phyloP scores from a whole-genome alignment of 805 yeast species.

The Middelhovenomyces tepae region DNA sequence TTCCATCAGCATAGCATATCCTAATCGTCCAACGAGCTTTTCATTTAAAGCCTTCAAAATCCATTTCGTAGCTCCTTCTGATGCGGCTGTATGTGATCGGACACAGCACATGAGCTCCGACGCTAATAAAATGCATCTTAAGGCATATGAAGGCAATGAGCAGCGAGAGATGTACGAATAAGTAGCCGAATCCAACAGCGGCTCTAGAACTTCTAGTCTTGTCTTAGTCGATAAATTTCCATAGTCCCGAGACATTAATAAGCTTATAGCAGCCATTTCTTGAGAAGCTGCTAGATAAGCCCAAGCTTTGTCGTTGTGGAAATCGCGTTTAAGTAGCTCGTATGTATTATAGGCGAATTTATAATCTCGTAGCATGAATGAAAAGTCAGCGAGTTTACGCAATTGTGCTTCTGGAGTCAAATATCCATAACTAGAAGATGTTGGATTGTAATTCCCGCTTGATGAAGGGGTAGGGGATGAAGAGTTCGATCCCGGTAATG shows the following conservation, averaged over 20 bases:
- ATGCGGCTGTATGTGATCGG: conserved; percentile 34
- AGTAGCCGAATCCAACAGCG: conserved; percentile 59
- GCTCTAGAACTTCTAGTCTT: conserved; percentile 46
- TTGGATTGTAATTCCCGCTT: conserved; percentile 36
- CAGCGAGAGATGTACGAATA: conserved; percentile 70
- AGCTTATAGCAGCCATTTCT: conserved; percentile 74
- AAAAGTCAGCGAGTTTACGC: conserved; percentile 85
- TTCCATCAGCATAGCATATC: conserved; percentile 44
- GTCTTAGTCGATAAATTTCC: conserved; percentile 32
- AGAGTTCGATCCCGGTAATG: conserved; percentile 15
- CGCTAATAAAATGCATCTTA: conserved; percentile 56
- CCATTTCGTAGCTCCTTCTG: conserved; percentile 39
- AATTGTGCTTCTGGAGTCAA: conserved; percentile 62
- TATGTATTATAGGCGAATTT: conserved; percentile 75
- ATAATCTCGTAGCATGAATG: conserved; percentile 84
- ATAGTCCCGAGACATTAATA: conserved; percentile 42
- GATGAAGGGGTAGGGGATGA: conserved; percentile 14
- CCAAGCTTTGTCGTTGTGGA: conserved; percentile 72
- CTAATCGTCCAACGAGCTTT: conserved; percentile 31
- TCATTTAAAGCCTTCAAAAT: conserved; percentile 37
- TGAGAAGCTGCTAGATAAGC: conserved; percentile 72
- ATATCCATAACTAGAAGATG: conserved; percentile 51
- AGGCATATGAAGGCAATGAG: conserved; percentile 57
- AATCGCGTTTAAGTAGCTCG: conserved; percentile 73
- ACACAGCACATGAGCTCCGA: conserved; percentile 55